These are phyloP conservation scores for Fraxinus xanthoxyloides DNA, from an alignment of 305 asterid genomes.

Conservation along the genomic window DNA sequence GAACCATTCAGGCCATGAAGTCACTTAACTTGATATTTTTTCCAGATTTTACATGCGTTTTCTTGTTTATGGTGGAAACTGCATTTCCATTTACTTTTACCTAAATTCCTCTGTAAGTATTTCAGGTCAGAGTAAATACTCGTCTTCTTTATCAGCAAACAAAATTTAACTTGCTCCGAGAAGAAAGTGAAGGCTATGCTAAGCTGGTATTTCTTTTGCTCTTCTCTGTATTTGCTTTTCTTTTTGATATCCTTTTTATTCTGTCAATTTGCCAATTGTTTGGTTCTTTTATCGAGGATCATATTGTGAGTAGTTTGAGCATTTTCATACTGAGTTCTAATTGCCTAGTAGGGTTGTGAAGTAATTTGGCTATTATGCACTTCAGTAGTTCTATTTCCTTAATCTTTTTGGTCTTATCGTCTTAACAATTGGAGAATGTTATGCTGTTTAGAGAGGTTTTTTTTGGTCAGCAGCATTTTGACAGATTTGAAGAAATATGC, in stretches of 20 bases:
- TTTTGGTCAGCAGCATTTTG: neutral
- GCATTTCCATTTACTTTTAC: constrained; percentile 6
- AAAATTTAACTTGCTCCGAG: constrained; percentile 92
- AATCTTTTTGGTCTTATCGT: neutral
- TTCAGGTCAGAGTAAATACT: constrained; percentile 96
- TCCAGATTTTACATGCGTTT: neutral
- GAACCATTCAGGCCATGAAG: neutral
- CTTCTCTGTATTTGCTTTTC: neutral
- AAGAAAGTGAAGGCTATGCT: constrained; percentile 99
- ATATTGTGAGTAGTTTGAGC: constrained; percentile 14
- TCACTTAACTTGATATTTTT: neutral
- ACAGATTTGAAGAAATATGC: neutral
- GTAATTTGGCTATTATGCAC: neutral
- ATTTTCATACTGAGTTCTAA: neutral
- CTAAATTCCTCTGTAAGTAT: constrained; percentile 20
- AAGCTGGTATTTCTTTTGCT: constrained; percentile 62
- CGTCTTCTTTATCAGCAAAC: constrained; percentile 99
- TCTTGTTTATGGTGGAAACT: constrained; percentile 13
- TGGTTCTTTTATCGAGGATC: neutral
- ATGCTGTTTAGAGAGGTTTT: neutral
- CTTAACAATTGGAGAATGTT: neutral
- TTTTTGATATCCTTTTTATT: constrained; percentile 7
- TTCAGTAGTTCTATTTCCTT: constrained; percentile 11
- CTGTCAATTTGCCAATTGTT: neutral
- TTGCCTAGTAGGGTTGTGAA: neutral